Percentiles rank a stretch among this genome's conserved stretches.
Evolutionary conservation across 306 rosid species (phyloP).

Genomic region (Leucaena leucocephala): DNA sequence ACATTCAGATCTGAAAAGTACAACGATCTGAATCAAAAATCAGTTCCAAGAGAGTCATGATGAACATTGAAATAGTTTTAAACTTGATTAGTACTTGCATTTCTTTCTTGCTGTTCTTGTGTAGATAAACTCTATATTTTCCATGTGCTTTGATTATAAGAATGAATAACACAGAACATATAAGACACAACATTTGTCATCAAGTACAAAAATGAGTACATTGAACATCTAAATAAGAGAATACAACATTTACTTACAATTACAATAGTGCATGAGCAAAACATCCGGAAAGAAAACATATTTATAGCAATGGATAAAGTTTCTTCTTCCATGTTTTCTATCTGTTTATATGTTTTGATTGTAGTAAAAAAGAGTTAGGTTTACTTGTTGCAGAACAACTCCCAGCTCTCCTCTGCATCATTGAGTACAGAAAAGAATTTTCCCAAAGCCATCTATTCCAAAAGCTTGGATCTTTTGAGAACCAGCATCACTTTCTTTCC

Average conservation of each 20-base stretch:
- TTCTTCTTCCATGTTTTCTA: not conserved
- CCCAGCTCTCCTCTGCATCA: constrained; percentile 5
- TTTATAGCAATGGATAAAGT: not conserved
- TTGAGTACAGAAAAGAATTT: not conserved
- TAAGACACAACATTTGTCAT: not conserved
- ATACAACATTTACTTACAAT: not conserved
- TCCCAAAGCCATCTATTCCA: constrained; percentile 26
- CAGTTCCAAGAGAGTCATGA: not conserved
- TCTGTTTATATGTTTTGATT: not conserved
- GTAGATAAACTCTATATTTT: not conserved
- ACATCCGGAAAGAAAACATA: not conserved
- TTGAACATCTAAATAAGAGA: not conserved
- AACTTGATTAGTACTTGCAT: not conserved
- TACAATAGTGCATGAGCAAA: not conserved
- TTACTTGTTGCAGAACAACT: constrained; percentile 14
- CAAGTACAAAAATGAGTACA: not conserved
- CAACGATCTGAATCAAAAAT: not conserved
- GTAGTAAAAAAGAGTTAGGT: not conserved
- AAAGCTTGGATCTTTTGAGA: not conserved
- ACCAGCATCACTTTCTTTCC: not conserved
- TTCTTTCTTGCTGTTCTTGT: not conserved
- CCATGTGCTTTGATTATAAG: no score
- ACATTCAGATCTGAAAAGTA: not conserved
- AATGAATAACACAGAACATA: not conserved
- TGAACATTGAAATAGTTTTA: not conserved